Evolutionary conservation across 177 flowering plant species (phyloP).

Genomic region (Tripterygium wilfordii): DNA sequence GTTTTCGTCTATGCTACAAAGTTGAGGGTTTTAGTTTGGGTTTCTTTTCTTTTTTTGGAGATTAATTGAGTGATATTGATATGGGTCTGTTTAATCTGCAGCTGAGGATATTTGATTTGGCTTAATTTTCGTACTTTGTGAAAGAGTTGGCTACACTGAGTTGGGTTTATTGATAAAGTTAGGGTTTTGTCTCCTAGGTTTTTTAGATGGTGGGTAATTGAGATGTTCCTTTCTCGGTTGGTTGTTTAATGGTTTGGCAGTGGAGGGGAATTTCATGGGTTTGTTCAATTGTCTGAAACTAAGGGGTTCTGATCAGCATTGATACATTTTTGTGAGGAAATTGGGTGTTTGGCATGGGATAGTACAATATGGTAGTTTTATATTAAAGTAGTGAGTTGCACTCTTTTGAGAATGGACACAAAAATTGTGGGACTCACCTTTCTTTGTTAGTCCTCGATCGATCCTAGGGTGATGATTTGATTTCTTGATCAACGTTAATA

Average conservation of each 20-base stretch:
- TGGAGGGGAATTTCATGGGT: conserved; percentile 15
- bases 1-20: neutral
- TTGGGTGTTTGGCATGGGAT: conserved; percentile 5
- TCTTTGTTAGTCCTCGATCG: too few relatives aligned
- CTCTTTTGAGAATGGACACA: too few relatives aligned
- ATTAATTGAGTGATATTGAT: neutral
- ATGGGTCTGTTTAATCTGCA: conserved; percentile 7
- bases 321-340: neutral
- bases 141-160: neutral
- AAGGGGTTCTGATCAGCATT: neutral
- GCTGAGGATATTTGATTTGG: conserved; percentile 7
- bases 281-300: conserved; percentile 10
- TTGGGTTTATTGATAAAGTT: neutral
- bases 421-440: too few relatives aligned
- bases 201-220: conserved; percentile 25
- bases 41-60: conserved; percentile 4
- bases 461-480: too few relatives aligned
- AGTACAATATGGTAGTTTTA: conserved; percentile 5
- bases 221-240: too few relatives aligned
- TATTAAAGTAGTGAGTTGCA: too few relatives aligned
- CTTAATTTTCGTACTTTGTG: conserved; percentile 6
- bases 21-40: neutral
- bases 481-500: too few relatives aligned
- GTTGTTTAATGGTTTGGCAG: too few relatives aligned
- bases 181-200: conserved; percentile 8